Evolutionary conservation across 306 rosid species (phyloP).

Genomic region (Ochetophila trinervis): DNA sequence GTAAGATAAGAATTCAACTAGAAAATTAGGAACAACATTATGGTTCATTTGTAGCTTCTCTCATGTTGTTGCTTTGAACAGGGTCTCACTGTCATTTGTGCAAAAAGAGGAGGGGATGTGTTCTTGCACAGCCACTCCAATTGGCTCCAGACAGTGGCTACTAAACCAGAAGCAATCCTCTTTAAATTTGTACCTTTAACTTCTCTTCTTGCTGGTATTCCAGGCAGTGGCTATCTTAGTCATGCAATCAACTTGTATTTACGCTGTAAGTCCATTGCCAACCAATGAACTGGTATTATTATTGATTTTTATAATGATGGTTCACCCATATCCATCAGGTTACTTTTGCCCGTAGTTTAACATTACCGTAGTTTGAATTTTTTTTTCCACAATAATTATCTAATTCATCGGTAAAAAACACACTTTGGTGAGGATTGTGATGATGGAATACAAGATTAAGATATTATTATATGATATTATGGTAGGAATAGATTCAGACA

Average conservation of each 20-base stretch:
- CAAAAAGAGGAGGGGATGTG: conserved; percentile 87
- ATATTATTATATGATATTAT: no score
- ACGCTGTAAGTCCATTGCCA: conserved; percentile 61
- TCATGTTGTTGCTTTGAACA: conserved; percentile 30
- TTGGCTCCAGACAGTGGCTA: conserved; percentile 88
- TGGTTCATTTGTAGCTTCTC: conserved; percentile 19
- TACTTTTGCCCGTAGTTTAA: no score
- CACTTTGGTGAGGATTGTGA: no score
- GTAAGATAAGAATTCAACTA: conserved; percentile 49
- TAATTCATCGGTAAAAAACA: no score
- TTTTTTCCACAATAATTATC: no score
- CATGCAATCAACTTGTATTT: conserved; percentile 95
- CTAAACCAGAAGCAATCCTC: conserved; percentile 73
- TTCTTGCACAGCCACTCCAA: conserved; percentile 62
- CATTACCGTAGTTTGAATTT: no score
- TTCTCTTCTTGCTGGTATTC: conserved; percentile 85
- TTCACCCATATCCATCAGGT: conserved; percentile 1
- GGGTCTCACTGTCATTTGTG: conserved; percentile 73
- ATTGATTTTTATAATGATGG: conserved; percentile 5
- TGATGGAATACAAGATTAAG: no score
- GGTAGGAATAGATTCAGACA: no score
- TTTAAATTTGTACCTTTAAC: conserved; percentile 88
- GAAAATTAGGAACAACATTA: conserved; percentile 8
- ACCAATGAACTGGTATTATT: neutral
- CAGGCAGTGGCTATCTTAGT: conserved; percentile 97